These are phyloP conservation scores for Penicillium sp. DNA, from an alignment of 2,329 filamentous ascomycete genomes.

Conservation along the genomic window DNA sequence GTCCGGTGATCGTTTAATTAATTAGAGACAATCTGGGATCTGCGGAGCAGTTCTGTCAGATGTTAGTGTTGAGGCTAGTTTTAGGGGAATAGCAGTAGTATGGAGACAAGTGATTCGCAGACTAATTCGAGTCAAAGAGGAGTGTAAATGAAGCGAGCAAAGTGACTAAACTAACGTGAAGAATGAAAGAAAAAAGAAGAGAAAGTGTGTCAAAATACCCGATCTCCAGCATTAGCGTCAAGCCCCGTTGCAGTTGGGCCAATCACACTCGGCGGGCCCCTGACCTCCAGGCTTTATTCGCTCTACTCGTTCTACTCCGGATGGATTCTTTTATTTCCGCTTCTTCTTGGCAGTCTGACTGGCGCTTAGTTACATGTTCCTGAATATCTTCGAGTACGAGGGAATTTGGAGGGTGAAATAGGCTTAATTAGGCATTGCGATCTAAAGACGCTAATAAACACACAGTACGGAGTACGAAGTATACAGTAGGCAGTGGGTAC, in stretches of 20 bases:
- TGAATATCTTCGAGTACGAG: no score
- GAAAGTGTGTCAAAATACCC: constrained; percentile 2
- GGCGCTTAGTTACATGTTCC: neutral
- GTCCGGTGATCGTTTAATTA: neutral
- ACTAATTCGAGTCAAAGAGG: no score
- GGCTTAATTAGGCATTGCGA: no score
- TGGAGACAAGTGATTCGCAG: no score
- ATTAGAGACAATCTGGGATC: neutral
- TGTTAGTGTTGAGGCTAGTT: no score
- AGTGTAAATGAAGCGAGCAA: neutral
- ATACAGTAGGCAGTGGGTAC: no score
- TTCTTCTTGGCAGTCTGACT: neutral
- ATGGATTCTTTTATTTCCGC: neutral
- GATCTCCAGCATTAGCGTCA: constrained; percentile 1
- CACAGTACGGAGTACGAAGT: no score
- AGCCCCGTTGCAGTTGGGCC: neutral
- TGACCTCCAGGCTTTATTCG: neutral
- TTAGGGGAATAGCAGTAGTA: neutral
- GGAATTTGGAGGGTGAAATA: no score
- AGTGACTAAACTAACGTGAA: neutral
- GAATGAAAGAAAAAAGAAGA: neutral
- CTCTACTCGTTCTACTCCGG: no score
- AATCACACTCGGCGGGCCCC: neutral
- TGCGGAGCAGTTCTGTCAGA: neutral
- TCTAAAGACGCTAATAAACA: no score